Percentiles rank a stretch among this genome's conserved stretches.
Conservation (phyloP, 2,329 filamentous ascomycete species). For the Alternaria conjuncta region DNA sequence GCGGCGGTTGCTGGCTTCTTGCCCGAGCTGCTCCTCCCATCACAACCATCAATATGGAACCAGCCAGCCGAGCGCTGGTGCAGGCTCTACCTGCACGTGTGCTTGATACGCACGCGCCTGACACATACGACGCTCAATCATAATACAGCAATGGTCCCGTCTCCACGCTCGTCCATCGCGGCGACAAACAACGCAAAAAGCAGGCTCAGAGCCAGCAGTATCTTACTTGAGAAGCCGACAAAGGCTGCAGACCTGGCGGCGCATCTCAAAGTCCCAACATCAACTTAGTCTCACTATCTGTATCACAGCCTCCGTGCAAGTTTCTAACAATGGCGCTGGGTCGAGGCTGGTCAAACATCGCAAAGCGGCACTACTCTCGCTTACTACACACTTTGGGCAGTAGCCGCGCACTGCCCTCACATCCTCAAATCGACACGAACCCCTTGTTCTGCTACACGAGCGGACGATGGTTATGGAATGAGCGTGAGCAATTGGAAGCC, state of each 20-base stretch:
- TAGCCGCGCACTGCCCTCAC: conserved; percentile 8
- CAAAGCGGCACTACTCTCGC: conserved; percentile 16
- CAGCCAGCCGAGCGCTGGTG: background rate
- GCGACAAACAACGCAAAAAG: background rate
- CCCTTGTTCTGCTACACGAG: conserved; percentile 31
- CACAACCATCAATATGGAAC: background rate
- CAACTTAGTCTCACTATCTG: background rate
- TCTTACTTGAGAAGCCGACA: background rate
- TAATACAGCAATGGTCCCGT: background rate
- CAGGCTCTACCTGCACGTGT: background rate
- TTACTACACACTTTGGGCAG: conserved; percentile 12
- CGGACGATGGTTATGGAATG: conserved; percentile 33
- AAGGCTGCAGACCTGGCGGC: background rate
- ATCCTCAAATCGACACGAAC: conserved; percentile 11
- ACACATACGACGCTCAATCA: background rate
- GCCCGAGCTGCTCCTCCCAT: background rate
- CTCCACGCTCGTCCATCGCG: background rate
- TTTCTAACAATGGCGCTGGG: background rate
- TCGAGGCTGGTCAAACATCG: conserved; percentile 5
- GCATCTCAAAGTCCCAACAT: background rate
- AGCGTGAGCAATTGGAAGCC: conserved; percentile 24
- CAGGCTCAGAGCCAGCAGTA: background rate
- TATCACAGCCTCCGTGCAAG: background rate
- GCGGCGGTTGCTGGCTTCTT: background rate
- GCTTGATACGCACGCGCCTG: background rate